Percentiles rank a stretch among this genome's conserved stretches.
Evolutionary conservation across 2,329 filamentous ascomycete genomes (phyloP).

Genomic region (Pestalotiopsis sp.): DNA sequence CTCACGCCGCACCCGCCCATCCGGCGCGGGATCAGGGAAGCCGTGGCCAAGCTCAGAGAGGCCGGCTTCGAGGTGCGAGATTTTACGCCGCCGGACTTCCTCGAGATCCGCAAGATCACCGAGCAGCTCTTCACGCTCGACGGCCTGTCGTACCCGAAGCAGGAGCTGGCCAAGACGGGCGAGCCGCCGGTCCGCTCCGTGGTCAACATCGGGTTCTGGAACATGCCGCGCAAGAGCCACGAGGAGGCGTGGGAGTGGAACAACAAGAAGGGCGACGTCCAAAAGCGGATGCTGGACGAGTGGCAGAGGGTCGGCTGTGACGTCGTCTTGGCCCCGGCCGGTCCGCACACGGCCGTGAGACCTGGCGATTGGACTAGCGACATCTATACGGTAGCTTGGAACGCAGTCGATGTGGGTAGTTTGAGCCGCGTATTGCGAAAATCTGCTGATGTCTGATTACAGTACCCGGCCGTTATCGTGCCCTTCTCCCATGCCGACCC

Average conservation of each 20-base stretch:
- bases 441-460: background rate
- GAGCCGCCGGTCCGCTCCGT: conserved; percentile 36
- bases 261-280: conserved; percentile 31
- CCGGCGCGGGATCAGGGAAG: conserved; percentile 28
- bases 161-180: conserved; percentile 30
- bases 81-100: conserved; percentile 33
- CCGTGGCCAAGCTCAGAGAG: conserved; percentile 25
- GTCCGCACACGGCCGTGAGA: conserved; percentile 32
- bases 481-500: conserved; percentile 33
- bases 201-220: conserved; percentile 36
- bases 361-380: conserved; percentile 36
- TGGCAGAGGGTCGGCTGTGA: conserved; percentile 35
- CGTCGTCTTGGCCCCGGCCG: conserved; percentile 30
- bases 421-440: background rate
- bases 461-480: conserved; percentile 36
- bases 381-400: conserved; percentile 38
- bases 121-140: conserved; percentile 37
- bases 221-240: conserved; percentile 30
- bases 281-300: conserved; percentile 37
- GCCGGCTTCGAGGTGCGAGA: conserved; percentile 32
- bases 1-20: conserved; percentile 33
- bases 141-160: conserved; percentile 35
- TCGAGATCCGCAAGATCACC: conserved; percentile 31
- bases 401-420: conserved; percentile 33
- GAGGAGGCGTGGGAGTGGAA: conserved; percentile 37